Conservation (phyloP, 1,284 basidiomycete genomes). For the Pascua guehoae region DNA sequence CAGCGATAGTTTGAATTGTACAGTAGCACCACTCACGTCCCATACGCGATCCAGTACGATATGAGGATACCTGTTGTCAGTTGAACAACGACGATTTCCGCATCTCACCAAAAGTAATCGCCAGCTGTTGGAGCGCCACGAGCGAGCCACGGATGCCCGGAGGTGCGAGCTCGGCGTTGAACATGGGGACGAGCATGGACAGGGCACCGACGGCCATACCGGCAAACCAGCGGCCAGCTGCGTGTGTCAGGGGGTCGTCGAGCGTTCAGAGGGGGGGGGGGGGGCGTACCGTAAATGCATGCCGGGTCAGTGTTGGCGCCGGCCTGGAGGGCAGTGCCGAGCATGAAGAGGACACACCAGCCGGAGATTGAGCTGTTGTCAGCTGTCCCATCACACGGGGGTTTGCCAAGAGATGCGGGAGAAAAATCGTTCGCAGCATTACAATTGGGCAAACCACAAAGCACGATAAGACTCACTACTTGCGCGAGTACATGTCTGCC, state of each 20-base stretch:
- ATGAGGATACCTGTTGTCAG: constrained; percentile 30
- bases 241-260: constrained; percentile 11
- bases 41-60: constrained; percentile 63
- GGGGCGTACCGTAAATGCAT: constrained; percentile 38
- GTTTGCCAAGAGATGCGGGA: too few relatives aligned
- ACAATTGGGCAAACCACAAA: too few relatives aligned
- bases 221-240: constrained; percentile 40
- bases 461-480: constrained; percentile 12
- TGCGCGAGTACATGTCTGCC: constrained; percentile 41
- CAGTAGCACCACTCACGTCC: constrained; percentile 51
- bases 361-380: constrained; percentile 31
- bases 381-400: constrained; percentile 16
- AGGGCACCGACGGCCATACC: constrained; percentile 48
- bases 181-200: constrained; percentile 52
- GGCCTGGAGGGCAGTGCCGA: constrained; percentile 41
- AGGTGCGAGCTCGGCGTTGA: constrained; percentile 72
- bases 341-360: constrained; percentile 46
- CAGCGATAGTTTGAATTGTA: not conserved
- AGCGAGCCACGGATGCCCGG: constrained; percentile 77
- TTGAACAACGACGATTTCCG: constrained; percentile 32
- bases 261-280: not conserved
- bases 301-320: constrained; percentile 32
- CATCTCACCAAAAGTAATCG: constrained; percentile 65
- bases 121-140: constrained; percentile 74
- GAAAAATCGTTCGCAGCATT: too few relatives aligned